A percentile compares a stretch with the other conserved stretches of the same genome.
These are phyloP conservation scores for Claviceps fusiformis DNA, from an alignment of 2,329 filamentous ascomycete genomes.

Conservation along the genomic window DNA sequence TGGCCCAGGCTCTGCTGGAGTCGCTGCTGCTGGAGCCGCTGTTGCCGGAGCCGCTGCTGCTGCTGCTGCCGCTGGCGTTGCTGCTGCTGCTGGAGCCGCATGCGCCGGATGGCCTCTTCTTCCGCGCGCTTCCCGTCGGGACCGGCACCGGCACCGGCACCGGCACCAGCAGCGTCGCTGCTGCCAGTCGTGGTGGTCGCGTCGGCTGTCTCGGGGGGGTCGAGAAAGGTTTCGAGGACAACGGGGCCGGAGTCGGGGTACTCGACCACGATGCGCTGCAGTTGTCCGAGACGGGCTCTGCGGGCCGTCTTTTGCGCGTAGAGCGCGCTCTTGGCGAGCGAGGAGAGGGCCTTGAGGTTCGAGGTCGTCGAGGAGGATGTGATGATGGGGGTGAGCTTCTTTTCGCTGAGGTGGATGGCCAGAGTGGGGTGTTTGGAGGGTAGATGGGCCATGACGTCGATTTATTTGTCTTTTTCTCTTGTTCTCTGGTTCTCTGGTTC, in stretches of 20 bases:
- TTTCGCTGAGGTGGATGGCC: constrained; percentile 43
- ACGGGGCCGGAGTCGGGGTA: constrained; percentile 30
- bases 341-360: constrained; percentile 36
- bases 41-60: too few species aligned
- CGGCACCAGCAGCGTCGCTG: neutral
- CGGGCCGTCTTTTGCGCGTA: constrained; percentile 37
- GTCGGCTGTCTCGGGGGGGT: constrained; percentile 17
- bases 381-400: constrained; percentile 42
- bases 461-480: neutral
- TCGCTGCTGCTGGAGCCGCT: too few species aligned
- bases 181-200: neutral
- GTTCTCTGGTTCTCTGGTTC: too few species aligned
- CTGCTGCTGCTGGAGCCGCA: neutral
- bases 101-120: neutral
- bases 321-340: constrained; percentile 38
- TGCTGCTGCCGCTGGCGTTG: too few species aligned
- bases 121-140: neutral
- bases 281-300: constrained; percentile 38
- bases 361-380: constrained; percentile 32
- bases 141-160: constrained; percentile 2
- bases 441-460: constrained; percentile 21
- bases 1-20: neutral
- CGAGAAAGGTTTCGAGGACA: constrained; percentile 32
- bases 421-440: constrained; percentile 37
- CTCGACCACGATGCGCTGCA: constrained; percentile 46